Evolutionary conservation across 148 eudicot species (phyloP), one percentile per base, ranked within the genome.

Genomic region (Rhododendron griersonianum): DNA sequence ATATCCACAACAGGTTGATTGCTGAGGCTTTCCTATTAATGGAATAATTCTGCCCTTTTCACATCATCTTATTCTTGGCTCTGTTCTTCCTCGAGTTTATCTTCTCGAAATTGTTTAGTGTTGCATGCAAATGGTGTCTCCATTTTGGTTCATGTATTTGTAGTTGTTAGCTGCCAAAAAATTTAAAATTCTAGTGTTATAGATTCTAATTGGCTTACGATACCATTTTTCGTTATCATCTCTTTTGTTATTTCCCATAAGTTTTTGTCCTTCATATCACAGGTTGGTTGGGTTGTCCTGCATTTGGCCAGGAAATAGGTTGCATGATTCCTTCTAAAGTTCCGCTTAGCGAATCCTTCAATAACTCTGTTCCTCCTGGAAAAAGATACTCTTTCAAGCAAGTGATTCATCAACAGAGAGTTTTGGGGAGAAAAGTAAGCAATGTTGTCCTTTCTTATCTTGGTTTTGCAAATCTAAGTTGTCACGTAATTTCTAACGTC

Each of bases 211-310:
- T 59, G 39, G 37, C 39, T 33, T 71, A 37, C 19, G 1, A 69
- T 71, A 25, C 11, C 25, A 33, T 71, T 45, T 5, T 10, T 28
- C 14, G 30, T 18, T 63, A 67, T 28, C 7, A 51, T 65, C 84
- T 48, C 41, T 33, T 48, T 61, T 80, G 30, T 30, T 39, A 13
- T 41, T 28, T n/a, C 6, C 44, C 23, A 3, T 48, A 85, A 45
- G 21, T 55, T 78, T 33, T 82, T 48, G 16, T 11, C 71, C 33
- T 51, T 82, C 3, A 44, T 51, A n/a, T 71, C 81, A 81, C 93
- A 97, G 99, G 99, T 83, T 97, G 99, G 99, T 87, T 97, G 91
- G 98, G 91, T 76, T 97, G 99, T 87, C 98, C 99, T 87, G 89
- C 91, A 81, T 61, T 86, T 86, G 99, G 98, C 76, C 92, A 93